Percentiles rank a stretch among this genome's conserved stretches.
Conservation (phyloP, 2,329 filamentous ascomycete genomes). For the Sordariomycetes sp. region DNA sequence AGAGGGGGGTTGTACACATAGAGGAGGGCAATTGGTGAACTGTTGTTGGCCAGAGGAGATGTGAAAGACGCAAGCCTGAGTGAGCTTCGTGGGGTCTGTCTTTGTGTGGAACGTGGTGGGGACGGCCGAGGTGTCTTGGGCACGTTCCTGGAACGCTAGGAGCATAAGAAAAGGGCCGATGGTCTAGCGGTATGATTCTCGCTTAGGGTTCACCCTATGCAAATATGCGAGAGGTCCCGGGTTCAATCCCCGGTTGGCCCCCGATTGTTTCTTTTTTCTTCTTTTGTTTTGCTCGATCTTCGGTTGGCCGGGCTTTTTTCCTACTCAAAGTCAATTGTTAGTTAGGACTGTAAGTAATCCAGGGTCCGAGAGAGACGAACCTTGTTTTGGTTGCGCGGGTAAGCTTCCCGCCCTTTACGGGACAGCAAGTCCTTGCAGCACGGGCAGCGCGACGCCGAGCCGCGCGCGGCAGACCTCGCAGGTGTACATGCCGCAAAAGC, state of each 20-base stretch:
- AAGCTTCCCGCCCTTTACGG: no score
- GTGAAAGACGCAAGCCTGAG: no score
- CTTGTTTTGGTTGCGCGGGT: no score
- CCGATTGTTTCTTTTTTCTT: neutral
- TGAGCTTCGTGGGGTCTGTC: no score
- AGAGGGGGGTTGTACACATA: neutral
- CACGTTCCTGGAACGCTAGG: neutral
- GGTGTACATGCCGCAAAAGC: neutral
- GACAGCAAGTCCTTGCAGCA: neutral
- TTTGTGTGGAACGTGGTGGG: neutral
- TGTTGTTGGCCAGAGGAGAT: no score
- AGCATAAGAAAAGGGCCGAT: constrained; percentile 1
- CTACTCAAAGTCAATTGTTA: neutral
- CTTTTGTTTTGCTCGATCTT: neutral
- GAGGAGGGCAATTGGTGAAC: neutral
- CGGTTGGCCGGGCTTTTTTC: neutral
- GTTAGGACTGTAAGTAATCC: no score
- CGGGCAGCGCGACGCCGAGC: neutral
- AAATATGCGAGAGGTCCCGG: neutral
- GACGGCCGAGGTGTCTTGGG: neutral
- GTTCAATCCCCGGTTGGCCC: constrained; percentile 3
- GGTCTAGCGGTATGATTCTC: constrained; percentile 4
- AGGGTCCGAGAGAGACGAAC: no score
- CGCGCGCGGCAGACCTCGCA: neutral
- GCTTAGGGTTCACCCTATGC: neutral